Base-by-base conservation (phyloP, 140 eudicot species). In the Anethum foeniculum region DNA sequence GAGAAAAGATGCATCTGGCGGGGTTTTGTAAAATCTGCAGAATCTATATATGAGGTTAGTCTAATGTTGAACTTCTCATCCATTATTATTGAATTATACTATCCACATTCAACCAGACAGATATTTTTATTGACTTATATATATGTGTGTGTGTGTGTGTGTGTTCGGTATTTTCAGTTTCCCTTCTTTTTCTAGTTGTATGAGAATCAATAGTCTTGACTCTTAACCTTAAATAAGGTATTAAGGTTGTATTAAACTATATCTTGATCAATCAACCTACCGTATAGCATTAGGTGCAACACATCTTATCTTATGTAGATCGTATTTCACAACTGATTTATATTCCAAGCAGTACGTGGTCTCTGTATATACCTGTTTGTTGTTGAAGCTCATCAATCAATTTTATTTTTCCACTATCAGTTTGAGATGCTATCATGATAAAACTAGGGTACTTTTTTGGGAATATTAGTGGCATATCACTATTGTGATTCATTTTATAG, bases 41-140 rank as follows among this genome's bases (percentile, higher is more conserved):
- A 52, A 79, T 89, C 96, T 3, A 91, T 96, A 36, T 93, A 89
- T 77, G 93, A 93, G 98, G 99, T 95, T 80, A 83, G 92, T 83
- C 54, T 18, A 47, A 1, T 60, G 69, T 48, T 49, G 46, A 71
- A 71, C 76, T 36, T 71, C 47, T 47, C 32, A 78, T 7, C 27
- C 13, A 36, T 71, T 18, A 71, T 32, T 25, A 76, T 28, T 80
- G 18, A 3, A 69, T 9, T 18, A 48, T 76, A 49, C 73, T 79
- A 44, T 46, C 9, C 56, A 7, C 58, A 10, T 72, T n/a, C 4
- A 28, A 43, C 52, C 80, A 32, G 46, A 38, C 80, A 32, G 46
- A 38, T 79, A 54, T 32, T 77, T 27, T 56, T 69, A 54, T 91
- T 93, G 97, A 92, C 91, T 91, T 47, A 5, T 7, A 41, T 41